phyloP scores from a whole-genome alignment of 192 early-diverging fungal genomes.

The Linnemannia elongata region DNA sequence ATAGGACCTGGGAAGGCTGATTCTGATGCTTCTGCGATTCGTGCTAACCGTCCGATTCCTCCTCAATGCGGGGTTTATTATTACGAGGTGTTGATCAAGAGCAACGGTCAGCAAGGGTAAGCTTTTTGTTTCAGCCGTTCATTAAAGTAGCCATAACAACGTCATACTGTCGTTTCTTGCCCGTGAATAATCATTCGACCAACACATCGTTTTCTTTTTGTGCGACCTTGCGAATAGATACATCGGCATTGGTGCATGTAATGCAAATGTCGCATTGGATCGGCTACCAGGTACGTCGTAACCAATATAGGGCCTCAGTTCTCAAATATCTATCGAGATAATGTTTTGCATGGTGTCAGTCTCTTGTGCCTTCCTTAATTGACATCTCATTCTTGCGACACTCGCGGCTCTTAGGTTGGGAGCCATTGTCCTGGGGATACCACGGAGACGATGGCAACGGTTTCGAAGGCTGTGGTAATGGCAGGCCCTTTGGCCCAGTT shows the following conservation, averaged over 20 bases:
- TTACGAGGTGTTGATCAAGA: conserved; percentile 88
- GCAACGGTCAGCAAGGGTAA: conserved; percentile 90
- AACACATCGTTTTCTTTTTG: neutral
- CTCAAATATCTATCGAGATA: neutral
- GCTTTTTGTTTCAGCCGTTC: neutral
- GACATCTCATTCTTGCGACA: neutral
- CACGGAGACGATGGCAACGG: conserved; percentile 96
- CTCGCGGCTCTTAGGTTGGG: conserved; percentile 77
- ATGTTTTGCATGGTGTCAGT: neutral
- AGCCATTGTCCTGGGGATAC: conserved; percentile 93
- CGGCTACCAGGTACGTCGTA: conserved; percentile 83
- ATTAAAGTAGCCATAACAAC: neutral
- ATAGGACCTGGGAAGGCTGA: conserved; percentile 79
- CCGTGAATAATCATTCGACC: neutral
- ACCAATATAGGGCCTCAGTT: neutral
- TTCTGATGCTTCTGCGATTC: conserved; percentile 84
- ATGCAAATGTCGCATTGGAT: conserved; percentile 61
- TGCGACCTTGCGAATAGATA: conserved; percentile 49
- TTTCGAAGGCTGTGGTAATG: conserved; percentile 83
- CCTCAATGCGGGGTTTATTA: conserved; percentile 92
- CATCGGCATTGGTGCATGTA: conserved; percentile 92
- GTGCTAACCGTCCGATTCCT: conserved; percentile 86
- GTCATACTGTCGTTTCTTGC: neutral
- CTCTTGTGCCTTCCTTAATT: neutral
- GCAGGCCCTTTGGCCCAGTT: conserved; percentile 86